phyloP scores from a whole-genome alignment of 2,329 filamentous ascomycete species.

The Fusarium cicatricum region DNA sequence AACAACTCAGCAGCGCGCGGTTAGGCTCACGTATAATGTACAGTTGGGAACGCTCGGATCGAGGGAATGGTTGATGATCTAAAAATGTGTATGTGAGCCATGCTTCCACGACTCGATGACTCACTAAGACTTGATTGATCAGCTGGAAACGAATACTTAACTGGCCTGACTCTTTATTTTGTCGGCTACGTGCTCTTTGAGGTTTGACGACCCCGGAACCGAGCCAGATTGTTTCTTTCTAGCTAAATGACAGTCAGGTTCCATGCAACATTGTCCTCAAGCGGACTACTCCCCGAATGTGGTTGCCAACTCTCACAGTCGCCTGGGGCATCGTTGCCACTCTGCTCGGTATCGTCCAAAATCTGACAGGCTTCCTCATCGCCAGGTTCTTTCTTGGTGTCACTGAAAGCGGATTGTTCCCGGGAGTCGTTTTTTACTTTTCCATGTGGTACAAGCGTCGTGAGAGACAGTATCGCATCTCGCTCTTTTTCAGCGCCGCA shows the following conservation, averaged over 20 bases:
- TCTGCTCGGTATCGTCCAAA: conserved; percentile 57
- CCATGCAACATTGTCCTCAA: conserved; percentile 71
- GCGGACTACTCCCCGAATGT: conserved; percentile 63
- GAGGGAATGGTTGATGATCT: conserved; percentile 63
- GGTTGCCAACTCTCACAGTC: conserved; percentile 66
- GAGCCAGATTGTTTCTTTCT: background rate
- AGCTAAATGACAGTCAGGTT: conserved; percentile 48
- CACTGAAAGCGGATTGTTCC: conserved; percentile 61
- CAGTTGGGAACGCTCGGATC: conserved; percentile 66
- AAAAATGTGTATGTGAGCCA: conserved; percentile 56
- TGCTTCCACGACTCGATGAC: rapidly evolving
- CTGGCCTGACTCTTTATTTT: conserved; percentile 72
- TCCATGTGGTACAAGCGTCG: conserved; percentile 65
- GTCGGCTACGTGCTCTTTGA: conserved; percentile 67
- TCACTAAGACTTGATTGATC: background rate
- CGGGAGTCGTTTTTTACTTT: conserved; percentile 59
- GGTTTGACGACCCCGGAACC: conserved; percentile 38
- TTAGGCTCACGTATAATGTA: conserved; percentile 17
- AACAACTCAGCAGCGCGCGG: background rate
- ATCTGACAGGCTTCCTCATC: conserved; percentile 59
- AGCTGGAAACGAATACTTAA: conserved; percentile 70
- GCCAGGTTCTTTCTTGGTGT: conserved; percentile 65
- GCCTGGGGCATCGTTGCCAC: conserved; percentile 65
- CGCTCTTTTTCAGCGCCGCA: conserved; percentile 64
- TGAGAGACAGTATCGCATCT: conserved; percentile 63